Base-by-base conservation (phyloP, 2,329 filamentous ascomycete species). In the Hypomyces rosellus region DNA sequence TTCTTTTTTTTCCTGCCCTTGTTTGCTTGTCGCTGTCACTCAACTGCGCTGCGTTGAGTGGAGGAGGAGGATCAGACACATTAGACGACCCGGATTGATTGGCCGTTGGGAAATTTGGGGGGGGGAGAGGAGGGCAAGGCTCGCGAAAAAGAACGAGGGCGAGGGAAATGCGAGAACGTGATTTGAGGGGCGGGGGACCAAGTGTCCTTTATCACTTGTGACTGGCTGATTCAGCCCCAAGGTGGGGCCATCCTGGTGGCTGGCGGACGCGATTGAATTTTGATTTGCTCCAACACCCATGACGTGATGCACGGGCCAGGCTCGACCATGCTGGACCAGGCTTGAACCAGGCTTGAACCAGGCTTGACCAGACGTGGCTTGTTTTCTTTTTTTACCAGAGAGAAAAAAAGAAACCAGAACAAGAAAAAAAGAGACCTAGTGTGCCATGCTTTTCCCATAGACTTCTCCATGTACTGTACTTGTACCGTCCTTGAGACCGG, bases 201-300 rank as follows among this genome's bases (percentile, higher is more conserved):
- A 64, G 64, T 63, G 61, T 67, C 65, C 68, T 71, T 70, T 66
- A 68, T 67, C 65, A 63, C 62, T 62, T 73, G 62, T 77, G 69
- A 76, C 69, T 77, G 74, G 74, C 73, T 74, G 70, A 73, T 63
- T 74, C 67, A 73, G 68, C 69, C 57, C 60, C 38, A 34, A n/a
- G 53, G 68, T 72, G 70, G 72, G 66, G 50, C 65, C 5, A 3
- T 3, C 5, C 22, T 6, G 52, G 57, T 59, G 60, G 56, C 58
- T 64, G 61, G 63, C 53, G 50, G 50, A 18, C 44, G 46, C 49
- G 50, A 48, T 54, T 51, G 55, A 49, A 45, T 53, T 55, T 49
- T 66, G 58, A 68, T 68, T 68, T 61, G 65, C 57, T n/a, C 54
- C 2, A 13, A 34, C 14, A n/a, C 18, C 48, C 51, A 61, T 60